These are phyloP conservation scores for Plasmodium gonderi DNA, from an alignment of 169 alveolate genomes.

Conservation along the genomic window DNA sequence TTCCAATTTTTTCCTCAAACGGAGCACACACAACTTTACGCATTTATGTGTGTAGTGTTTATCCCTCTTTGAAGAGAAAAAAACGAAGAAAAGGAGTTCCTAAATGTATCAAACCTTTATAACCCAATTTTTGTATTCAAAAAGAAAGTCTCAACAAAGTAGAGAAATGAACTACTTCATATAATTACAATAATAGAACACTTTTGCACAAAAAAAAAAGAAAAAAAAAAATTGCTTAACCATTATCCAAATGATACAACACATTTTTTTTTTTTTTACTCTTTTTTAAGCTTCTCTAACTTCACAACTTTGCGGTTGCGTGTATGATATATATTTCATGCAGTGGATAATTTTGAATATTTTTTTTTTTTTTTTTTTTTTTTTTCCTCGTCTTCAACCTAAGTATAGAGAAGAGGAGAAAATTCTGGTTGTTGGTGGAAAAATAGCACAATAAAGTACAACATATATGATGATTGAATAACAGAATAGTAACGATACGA, in stretches of 20 bases:
- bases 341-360: not conserved
- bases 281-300: not conserved
- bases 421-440: not conserved
- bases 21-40: no score
- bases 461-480: not conserved
- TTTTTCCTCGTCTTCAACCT: no score
- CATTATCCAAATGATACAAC: no score
- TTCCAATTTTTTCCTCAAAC: no score
- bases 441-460: not conserved
- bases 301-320: not conserved
- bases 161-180: not conserved
- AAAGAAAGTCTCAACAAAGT: not conserved
- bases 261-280: not conserved
- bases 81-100: no score
- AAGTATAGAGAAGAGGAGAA: no score
- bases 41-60: no score
- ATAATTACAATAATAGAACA: no score
- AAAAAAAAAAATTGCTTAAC: no score
- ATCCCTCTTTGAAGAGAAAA: no score
- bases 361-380: no score
- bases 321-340: not conserved
- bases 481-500: not conserved
- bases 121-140: not conserved
- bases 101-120: not conserved
- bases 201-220: no score